Evolutionary conservation across 768 basidiomycete species (phyloP), one percentile per base, ranked within the genome.

Genomic region (Kwoniella pini): DNA sequence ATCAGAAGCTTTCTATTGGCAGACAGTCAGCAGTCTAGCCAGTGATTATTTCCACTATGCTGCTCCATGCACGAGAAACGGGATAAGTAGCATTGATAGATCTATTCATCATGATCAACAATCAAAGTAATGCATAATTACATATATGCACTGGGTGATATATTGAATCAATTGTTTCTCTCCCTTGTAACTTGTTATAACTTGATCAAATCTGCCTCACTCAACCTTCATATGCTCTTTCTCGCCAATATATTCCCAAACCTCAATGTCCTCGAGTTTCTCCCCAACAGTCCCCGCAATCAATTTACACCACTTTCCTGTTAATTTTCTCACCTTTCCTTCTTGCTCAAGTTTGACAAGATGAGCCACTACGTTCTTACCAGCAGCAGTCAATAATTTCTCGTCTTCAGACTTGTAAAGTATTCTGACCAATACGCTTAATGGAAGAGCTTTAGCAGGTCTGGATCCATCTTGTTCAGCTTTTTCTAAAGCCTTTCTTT

Each of bases 321-420:
- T 61, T 5, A 26, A 46, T 45, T 50, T 58, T 21, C 33, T 55
- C 13, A 68, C 68, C 36, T 71, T 71, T 7, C 60, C 60, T 22
- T 75, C 74, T 24, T 61, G 46, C 44, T 65, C 65, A n/a, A 75
- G 42, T 28, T 75, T 72, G 53, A 60, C 54, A 27, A 75, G 50
- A 36, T 72, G 68, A 3, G 71, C 69, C 5, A 28, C 15, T 6
- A 65, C 48, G 10, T 53, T 55, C 39, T 57, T 63, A 4, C 49
- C 30, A 27, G 65, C 69, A 3, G 69, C 69, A 30, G 44, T 54
- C 22, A 71, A 49, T 24, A 69, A 36, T 39, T 54, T 63, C 45
- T 72, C 71, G 22, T 69, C 63, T 22, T 55, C 55, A 4, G 68
- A 70, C 49, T 67, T 59, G 57, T 74, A 70, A 0, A 71, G 17